Evolutionary conservation across 306 rosid species (phyloP), one percentile per base, ranked within the genome.

Genomic region (Casuarina glauca): DNA sequence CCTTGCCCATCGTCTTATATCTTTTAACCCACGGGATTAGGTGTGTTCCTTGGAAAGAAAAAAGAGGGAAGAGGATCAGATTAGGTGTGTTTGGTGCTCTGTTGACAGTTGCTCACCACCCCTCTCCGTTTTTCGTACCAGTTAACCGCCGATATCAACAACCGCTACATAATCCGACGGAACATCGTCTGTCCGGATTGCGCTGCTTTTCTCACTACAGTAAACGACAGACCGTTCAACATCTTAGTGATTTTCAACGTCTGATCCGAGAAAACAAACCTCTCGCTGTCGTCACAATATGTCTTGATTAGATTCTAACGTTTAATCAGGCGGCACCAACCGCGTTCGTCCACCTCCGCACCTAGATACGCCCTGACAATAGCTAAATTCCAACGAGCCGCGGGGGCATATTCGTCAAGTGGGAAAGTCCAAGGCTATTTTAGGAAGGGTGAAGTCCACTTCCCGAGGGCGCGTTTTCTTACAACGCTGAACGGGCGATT

Each of bases 101-200:
- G 95, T 86, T 80, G 86, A 82, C 76, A 62, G 82, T 82, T 81
- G 81, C 80, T 81, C 79, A 61, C 87, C 78, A 48, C 80, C 77
- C 20, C 70, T 76, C 80, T 80, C 80, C 54, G 2, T 36, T 57
- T 84, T 26, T 70, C 85, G 39, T 60, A 83, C 84, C 88, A 63
- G n/a, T 79, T 55, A 76, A 73, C 81, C 39, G 49, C 93, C 75
- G 63, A 77, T 36, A 55, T 72, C 86, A 78, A 69, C 73, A 75
- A 85, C 88, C 81, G 57, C 74, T 43, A 16, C 51, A 66, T 55
- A 61, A 26, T 26, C 32, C 32, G 32, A 26, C 32, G 32, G 32
- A 26, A 26, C 32, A 26, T 26, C 32, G 32, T 1, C 32, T 26
- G 32, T 26, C 32, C 1, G 32, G 32, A 26, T 26, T 26, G 32